Evolutionary conservation across 2,329 filamentous ascomycete genomes (phyloP).

Genomic region (Aschersonia sp.): DNA sequence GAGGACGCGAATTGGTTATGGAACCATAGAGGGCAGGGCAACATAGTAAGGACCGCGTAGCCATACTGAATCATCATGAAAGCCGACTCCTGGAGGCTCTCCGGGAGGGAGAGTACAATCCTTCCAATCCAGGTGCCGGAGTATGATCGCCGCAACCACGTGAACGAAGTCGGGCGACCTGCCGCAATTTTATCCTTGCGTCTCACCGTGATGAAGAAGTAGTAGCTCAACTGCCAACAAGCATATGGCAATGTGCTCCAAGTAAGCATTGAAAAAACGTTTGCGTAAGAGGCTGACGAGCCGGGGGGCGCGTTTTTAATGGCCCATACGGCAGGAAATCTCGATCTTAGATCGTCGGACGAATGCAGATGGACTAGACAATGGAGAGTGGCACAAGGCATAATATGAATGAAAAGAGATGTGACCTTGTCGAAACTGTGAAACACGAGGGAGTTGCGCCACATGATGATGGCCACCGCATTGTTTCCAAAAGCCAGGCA

Average conservation of each 20-base stretch:
- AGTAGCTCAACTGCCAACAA: constrained; percentile 84
- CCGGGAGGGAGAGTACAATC: constrained; percentile 65
- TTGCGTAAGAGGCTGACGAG: constrained; percentile 66
- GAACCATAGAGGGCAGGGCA: constrained; percentile 92
- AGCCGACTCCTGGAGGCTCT: constrained; percentile 63
- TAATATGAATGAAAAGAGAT: constrained; percentile 97
- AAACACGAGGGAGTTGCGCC: constrained; percentile 96
- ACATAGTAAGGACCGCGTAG: constrained; percentile 85
- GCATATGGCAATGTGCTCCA: constrained; percentile 92
- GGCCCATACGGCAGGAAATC: constrained; percentile 74
- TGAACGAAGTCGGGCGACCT: constrained; percentile 90
- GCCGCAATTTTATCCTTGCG: constrained; percentile 93
- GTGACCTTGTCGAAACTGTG: constrained; percentile 98
- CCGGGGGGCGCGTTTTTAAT: constrained; percentile 57
- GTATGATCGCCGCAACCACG: constrained; percentile 88
- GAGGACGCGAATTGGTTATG: constrained; percentile 70
- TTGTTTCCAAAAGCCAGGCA: constrained; percentile 95
- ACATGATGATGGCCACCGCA: constrained; percentile 95
- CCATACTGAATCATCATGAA: constrained; percentile 95
- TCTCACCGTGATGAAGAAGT: constrained; percentile 88
- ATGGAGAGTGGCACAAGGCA: constrained; percentile 90
- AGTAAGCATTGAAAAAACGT: constrained; percentile 68
- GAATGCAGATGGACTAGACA: constrained; percentile 76
- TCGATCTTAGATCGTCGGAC: constrained; percentile 44
- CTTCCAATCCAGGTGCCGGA: constrained; percentile 79